Evolutionary conservation across 768 basidiomycete species (phyloP), one percentile per base, ranked within the genome.

Genomic region (Tricholoma sp.): DNA sequence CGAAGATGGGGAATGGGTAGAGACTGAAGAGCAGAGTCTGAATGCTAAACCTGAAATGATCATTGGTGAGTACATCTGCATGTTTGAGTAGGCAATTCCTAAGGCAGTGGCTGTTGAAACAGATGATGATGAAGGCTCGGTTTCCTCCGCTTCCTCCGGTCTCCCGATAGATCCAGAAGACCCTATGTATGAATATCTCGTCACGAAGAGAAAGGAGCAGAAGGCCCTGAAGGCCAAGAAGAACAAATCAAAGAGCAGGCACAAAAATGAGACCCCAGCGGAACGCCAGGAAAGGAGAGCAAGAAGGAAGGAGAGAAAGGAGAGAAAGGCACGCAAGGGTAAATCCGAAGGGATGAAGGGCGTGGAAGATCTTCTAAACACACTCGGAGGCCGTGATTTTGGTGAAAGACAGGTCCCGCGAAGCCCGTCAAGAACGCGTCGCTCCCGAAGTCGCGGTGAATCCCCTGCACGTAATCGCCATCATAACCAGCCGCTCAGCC

Each of bases 101-200:
- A n/a, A 24, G 45, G 45, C 17, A 31, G 36, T 52, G 31, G 56
- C 32, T 49, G 49, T 50, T 52, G 42, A 49, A 28, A 51, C 51
- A 81, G 88, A 79, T 34, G 81, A 74, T 18, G 80, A 69, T 41
- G 78, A 69, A 1, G 80, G 69, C 2, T 84, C 88, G 5, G 87
- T 89, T 33, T 86, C 86, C 4, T 86, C 88, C 1, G 85, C 74
- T 13, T 80, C 81, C 2, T 80, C 85, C 15, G 79, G 74, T 15
- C 80, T 85, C 28, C 78, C 82, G 8, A 89, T 97, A 55, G 95
- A 98, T 68, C 91, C 91, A 1, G 96, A 98, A 67, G 97, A 99
- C 71, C 97, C 97, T 1, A 98, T 99, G 97, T 84, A 88, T 29
- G 95, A 94, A 59, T 98, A 91, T 68, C 76, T 99, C 33, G 72